Conservation (phyloP, 768 basidiomycete genomes). For the Macrocybe gigantea region DNA sequence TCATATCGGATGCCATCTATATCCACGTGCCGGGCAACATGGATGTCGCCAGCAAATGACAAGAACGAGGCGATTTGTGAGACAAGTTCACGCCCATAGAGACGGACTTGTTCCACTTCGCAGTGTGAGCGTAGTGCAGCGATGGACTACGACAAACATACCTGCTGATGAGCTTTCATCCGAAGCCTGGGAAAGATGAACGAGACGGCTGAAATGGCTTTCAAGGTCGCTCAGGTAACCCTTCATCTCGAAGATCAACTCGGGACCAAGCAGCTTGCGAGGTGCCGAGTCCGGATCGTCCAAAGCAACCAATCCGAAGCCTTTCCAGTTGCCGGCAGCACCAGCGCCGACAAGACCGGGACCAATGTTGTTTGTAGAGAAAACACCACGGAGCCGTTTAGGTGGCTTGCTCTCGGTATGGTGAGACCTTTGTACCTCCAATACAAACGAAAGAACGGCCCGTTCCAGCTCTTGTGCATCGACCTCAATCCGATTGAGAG, state of each 20-base stretch:
- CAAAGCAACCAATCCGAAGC: conserved; percentile 73
- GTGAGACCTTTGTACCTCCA: conserved; percentile 61
- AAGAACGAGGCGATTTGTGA: conserved; percentile 55
- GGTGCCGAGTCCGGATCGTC: conserved; percentile 45
- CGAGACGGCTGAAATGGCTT: conserved; percentile 37
- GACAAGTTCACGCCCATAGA: conserved; percentile 44
- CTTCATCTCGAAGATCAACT: conserved; percentile 50
- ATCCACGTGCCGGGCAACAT: conserved; percentile 78
- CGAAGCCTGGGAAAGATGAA: conserved; percentile 23
- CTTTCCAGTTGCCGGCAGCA: conserved; percentile 71
- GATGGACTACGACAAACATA: background rate
- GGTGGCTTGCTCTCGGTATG: conserved; percentile 27
- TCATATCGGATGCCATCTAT: conserved; percentile 66
- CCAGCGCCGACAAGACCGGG: conserved; percentile 79
- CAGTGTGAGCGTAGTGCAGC: background rate
- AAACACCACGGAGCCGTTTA: conserved; percentile 58
- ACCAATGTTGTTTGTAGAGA: conserved; percentile 60
- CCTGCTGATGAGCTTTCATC: conserved; percentile 32
- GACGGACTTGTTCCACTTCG: conserved; percentile 36
- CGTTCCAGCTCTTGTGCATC: conserved; percentile 75
- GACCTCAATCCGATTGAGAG: conserved; percentile 63
- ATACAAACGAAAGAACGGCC: conserved; percentile 61
- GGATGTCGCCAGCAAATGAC: conserved; percentile 57
- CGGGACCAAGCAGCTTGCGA: conserved; percentile 40
- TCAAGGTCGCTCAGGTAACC: conserved; percentile 42